Base-by-base conservation (phyloP, 495 filamentous ascomycete genomes). In the Cladorrhinum samala region DNA sequence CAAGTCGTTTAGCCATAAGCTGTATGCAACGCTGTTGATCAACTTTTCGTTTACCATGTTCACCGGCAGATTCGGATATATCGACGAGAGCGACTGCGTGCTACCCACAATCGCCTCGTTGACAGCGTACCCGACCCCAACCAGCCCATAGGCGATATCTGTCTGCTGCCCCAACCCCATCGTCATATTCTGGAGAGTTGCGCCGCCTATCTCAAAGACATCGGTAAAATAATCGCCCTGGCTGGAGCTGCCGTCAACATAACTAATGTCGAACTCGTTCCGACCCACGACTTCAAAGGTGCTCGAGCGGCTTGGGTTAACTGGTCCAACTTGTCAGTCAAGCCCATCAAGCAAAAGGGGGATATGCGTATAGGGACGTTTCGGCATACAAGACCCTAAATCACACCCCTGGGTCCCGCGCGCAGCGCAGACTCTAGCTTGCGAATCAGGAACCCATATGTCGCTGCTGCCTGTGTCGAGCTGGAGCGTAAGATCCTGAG, bases 391-490 rank as follows among this genome's bases (percentile, higher is more conserved):
- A 38, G 63, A 67, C 33, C 78, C 78, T 13, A 77, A 54, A 7
- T 51, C 55, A 54, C 78, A 81, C 1, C 75, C 75, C 13, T 48
- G 55, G 19, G 1, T 58, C 14, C 30, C n/a, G 2, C 45, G 40
- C 56, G 18, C 60, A 6, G n/a, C 21, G 59, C 89, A 94, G 9
- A 88, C 68, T 8, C 65, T 58, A 1, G 88, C 85, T 9, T 64
- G 68, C 13, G 76, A 75, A 3, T 81, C 76, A 53, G 91, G 90
- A 20, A 83, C 79, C 91, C 91, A 96, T 21, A 95, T 76, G 72
- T 97, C 92, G 56, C 89, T 94, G 59, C 89, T 94, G 17, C 88
- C 88, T 1, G 88, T 93, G 64, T 93, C 88, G 52, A 93, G 71
- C 63, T 89, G 83, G 43, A 93, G 62, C 2, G 77, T 78, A 25